Conservation (phyloP, 2,329 filamentous ascomycete genomes). For the Neospermospora avenae region DNA sequence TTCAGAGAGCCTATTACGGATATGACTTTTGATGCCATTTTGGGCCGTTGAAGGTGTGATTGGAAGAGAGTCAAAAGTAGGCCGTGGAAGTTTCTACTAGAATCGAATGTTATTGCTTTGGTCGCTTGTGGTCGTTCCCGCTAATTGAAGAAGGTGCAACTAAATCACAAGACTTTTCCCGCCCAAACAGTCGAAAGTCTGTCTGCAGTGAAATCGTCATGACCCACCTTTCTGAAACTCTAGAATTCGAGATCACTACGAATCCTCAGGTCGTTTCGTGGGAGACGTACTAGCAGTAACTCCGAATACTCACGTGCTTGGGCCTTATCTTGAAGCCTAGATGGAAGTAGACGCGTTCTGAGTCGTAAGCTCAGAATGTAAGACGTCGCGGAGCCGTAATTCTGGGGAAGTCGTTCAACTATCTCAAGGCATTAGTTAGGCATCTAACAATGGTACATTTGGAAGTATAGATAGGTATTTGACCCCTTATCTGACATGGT, state of each 20-base stretch:
- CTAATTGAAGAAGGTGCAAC: not conserved
- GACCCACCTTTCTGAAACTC: no score
- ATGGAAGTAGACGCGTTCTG: slow-evolving; percentile 9
- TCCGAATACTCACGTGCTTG: slow-evolving; percentile 9
- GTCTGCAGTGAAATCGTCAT: no score
- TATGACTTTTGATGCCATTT: slow-evolving; percentile 46
- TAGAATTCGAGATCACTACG: no score
- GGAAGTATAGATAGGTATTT: not conserved
- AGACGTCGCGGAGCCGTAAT: not conserved
- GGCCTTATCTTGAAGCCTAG: slow-evolving; percentile 12
- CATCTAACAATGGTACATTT: not conserved
- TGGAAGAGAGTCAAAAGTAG: not conserved
- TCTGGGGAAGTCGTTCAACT: not conserved
- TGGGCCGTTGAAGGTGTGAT: not conserved
- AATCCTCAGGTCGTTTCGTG: no score
- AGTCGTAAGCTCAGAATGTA: slow-evolving; percentile 10
- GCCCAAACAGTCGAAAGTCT: no score
- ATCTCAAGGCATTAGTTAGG: not conserved
- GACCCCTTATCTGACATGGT: slow-evolving; percentile 1
- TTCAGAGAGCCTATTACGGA: slow-evolving; percentile 91
- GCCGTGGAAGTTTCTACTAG: no score
- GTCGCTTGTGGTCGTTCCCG: not conserved
- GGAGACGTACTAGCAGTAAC: no score
- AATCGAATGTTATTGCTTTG: not conserved
- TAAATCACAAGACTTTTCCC: not conserved